Conservation (phyloP, 805 yeast species). For the Metschnikowia cerradonensis region DNA sequence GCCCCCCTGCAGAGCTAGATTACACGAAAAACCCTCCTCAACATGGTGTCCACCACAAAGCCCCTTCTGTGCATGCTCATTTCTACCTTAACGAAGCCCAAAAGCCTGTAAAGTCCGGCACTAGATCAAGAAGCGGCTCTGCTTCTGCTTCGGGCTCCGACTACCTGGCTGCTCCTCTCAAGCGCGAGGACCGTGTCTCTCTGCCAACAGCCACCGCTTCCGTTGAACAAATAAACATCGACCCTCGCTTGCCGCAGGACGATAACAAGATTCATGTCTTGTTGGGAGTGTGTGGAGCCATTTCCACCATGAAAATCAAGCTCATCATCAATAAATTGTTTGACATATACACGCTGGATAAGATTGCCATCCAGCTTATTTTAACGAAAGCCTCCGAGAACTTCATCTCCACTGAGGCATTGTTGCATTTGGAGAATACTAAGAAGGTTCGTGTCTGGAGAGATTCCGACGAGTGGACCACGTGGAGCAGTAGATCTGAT, state of each 20-base stretch:
- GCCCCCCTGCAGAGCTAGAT: conserved; percentile 18
- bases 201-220: conserved; percentile 14
- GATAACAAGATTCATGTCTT: conserved; percentile 55
- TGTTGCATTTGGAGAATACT: conserved; percentile 34
- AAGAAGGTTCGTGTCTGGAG: conserved; percentile 51
- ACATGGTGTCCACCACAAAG: conserved; percentile 42
- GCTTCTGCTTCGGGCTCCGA: conserved; percentile 27
- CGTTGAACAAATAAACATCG: conserved; percentile 48
- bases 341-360: conserved; percentile 49
- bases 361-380: conserved; percentile 51
- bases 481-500: conserved; percentile 79
- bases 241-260: conserved; percentile 58
- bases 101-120: conserved; percentile 38
- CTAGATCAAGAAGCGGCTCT: conserved; percentile 39
- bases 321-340: conserved; percentile 48
- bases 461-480: conserved; percentile 58
- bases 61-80: conserved; percentile 74
- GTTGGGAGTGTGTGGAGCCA: conserved; percentile 57
- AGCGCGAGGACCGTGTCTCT: conserved; percentile 13
- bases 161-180: conserved; percentile 13
- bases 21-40: conserved; percentile 28
- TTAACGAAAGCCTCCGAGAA: conserved; percentile 51
- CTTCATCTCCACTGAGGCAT: conserved; percentile 46
- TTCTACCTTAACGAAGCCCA: conserved; percentile 65
- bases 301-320: conserved; percentile 49